Base-by-base conservation (phyloP, 148 eudicot genomes). In the Rhododendron kiyosumense region DNA sequence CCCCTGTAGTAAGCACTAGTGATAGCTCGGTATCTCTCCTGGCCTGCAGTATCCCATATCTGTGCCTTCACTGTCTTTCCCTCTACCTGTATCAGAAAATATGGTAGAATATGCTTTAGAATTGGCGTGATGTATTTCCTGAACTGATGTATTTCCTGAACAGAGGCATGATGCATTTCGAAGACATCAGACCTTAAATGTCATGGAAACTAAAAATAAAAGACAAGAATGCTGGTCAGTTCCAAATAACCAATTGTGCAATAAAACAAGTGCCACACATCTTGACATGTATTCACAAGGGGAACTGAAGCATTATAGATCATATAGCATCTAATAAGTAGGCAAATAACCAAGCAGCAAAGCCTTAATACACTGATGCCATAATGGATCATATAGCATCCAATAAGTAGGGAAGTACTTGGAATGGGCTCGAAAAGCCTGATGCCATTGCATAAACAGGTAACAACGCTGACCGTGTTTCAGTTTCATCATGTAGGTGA, bases 11-110 rank as follows among this genome's bases (percentile, higher is more conserved):
- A 90, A 63, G 91, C 91, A 82, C 91, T 90, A 4, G 91, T 90
- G 81, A 90, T 90, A 15, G 91, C 91, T 41, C 91, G 85, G 54
- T 90, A 90, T 79, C 91, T 77, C 87, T 90, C 91, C 81, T 90
- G 91, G 12, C 91, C 90, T 49, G 91, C 91, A 65, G 91, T 90
- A 67, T 90, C 91, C 91, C 91, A 88, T 84, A 90, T 90, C 45
- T 90, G 91, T 81, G 91, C 91, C 87, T 90, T 90, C 10, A 90
- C 85, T 12, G 88, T 90, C 86, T 90, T 88, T 36, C 91, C 90
- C 18, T 90, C 91, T 61, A 90, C 88, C 91, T 90, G 79, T 78
- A 34, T 83, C 85, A 71, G 28, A 71, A 46, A 46, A 69, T 69
- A 26, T 73, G 45, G 80, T 24, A 73, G 46, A 32, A 30, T 30